A percentile compares a stretch with the other conserved stretches of the same genome.
Evolutionary conservation across 1,284 basidiomycete species (phyloP).

Genomic region (Earliella scabrosa): DNA sequence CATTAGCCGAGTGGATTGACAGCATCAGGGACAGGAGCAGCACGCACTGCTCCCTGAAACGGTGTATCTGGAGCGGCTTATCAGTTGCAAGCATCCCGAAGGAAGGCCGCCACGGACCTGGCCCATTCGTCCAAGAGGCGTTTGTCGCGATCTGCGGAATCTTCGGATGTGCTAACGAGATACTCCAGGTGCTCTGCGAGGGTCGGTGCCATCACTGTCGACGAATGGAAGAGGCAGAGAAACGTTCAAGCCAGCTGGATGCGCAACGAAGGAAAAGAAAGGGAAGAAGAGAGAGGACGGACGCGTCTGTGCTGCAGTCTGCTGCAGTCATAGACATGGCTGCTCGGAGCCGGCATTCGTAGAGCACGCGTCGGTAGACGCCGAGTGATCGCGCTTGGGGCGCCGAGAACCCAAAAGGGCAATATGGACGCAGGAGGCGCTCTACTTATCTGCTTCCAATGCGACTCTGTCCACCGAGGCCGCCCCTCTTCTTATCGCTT

Average conservation of each 20-base stretch:
- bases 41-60: slow-evolving; percentile 11
- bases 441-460: too few species aligned
- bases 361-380: too few species aligned
- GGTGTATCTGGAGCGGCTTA: slow-evolving; percentile 11
- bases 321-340: too few species aligned
- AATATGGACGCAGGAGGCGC: too few species aligned
- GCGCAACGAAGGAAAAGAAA: neutral
- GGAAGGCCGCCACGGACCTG: slow-evolving; percentile 28
- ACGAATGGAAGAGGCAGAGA: neutral
- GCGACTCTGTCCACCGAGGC: too few species aligned
- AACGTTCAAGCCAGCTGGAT: neutral
- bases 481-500: too few species aligned
- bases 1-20: neutral
- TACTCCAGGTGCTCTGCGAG: slow-evolving; percentile 34
- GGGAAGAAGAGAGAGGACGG: neutral
- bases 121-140: slow-evolving; percentile 41
- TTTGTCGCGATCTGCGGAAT: slow-evolving; percentile 35
- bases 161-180: slow-evolving; percentile 33
- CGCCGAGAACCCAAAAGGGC: too few species aligned
- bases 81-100: neutral
- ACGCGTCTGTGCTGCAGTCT: too few species aligned
- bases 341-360: too few species aligned
- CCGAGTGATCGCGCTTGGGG: too few species aligned
- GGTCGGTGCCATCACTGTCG: slow-evolving; percentile 9
- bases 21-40: neutral